A percentile compares a stretch with the other conserved stretches of the same genome.
phyloP scores from a whole-genome alignment of 257 asterid genomes.

The Lavandula angustifolia region DNA sequence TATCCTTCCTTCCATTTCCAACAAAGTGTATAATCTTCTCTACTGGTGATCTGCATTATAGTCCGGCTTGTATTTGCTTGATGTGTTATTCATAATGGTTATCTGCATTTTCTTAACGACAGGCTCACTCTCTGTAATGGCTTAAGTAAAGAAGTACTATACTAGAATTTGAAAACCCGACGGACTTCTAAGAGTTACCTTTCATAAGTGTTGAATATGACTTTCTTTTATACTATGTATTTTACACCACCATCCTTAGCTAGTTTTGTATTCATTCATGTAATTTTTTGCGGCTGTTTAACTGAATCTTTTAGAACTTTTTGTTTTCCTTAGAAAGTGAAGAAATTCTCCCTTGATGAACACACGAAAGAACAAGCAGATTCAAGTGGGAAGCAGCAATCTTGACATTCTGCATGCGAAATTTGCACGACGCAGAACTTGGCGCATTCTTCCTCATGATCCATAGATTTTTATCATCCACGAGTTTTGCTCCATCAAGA shows the following conservation, averaged over 20 bases:
- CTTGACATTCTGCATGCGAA: slow-evolving; percentile 19
- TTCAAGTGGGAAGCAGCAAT: slow-evolving; percentile 38
- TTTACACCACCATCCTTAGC: background rate
- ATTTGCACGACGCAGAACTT: slow-evolving; percentile 6
- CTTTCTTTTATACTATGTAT: too few species aligned
- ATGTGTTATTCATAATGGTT: background rate
- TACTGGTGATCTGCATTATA: background rate
- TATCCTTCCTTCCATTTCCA: background rate
- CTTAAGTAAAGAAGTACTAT: background rate
- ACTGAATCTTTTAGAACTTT: slow-evolving; percentile 3
- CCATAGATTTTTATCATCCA: background rate
- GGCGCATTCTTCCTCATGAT: slow-evolving; percentile 16
- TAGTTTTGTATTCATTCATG: background rate
- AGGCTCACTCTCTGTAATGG: background rate
- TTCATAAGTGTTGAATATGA: too few species aligned
- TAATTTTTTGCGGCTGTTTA: background rate
- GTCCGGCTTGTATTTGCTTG: background rate
- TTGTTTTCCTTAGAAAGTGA: slow-evolving; percentile 48
- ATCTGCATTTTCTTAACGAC: background rate
- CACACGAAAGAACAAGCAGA: slow-evolving; percentile 34
- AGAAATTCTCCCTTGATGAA: slow-evolving; percentile 55
- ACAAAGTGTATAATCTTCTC: background rate
- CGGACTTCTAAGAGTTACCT: too few species aligned
- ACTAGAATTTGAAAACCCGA: background rate
- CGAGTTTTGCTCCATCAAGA: background rate